A percentile compares a stretch with the other conserved stretches of the same genome.
phyloP scores from a whole-genome alignment of 2,329 filamentous ascomycete genomes.

The Beauveria sp. region DNA sequence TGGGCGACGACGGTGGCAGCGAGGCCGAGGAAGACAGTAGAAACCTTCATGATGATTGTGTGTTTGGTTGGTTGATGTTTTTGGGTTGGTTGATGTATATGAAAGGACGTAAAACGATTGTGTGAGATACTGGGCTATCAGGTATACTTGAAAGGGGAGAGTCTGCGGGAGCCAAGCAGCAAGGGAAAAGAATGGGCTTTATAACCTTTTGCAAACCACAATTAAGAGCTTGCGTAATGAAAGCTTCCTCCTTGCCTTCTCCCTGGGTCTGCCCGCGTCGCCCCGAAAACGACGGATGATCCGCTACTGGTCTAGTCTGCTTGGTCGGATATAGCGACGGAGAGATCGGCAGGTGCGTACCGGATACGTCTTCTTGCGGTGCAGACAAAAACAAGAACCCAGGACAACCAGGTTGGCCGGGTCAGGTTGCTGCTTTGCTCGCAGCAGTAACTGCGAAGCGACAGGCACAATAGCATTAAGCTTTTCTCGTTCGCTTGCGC shows the following conservation, averaged over 20 bases:
- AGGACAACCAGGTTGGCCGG: not conserved
- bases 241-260: not conserved
- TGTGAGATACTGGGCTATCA: not conserved
- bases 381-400: not conserved
- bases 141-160: not conserved
- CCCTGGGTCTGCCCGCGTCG: conserved; percentile 1
- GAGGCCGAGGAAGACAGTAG: conserved; percentile 7
- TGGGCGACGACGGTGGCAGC: conserved; percentile 8
- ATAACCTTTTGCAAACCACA: not conserved
- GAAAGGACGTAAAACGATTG: not conserved
- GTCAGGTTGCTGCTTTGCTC: not conserved
- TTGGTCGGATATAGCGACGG: not conserved
- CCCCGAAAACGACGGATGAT: not conserved
- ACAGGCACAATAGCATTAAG: not conserved
- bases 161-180: not conserved
- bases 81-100: not conserved
- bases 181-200: not conserved
- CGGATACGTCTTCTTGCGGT: not conserved
- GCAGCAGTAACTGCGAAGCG: not conserved
- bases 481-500: not conserved
- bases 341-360: conserved; percentile 1
- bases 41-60: conserved; percentile 10
- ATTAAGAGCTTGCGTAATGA: not conserved
- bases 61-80: not conserved
- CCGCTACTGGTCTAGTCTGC: not conserved